phyloP scores from a whole-genome alignment of 1,284 basidiomycete species.

The Meripilus lineatus region DNA sequence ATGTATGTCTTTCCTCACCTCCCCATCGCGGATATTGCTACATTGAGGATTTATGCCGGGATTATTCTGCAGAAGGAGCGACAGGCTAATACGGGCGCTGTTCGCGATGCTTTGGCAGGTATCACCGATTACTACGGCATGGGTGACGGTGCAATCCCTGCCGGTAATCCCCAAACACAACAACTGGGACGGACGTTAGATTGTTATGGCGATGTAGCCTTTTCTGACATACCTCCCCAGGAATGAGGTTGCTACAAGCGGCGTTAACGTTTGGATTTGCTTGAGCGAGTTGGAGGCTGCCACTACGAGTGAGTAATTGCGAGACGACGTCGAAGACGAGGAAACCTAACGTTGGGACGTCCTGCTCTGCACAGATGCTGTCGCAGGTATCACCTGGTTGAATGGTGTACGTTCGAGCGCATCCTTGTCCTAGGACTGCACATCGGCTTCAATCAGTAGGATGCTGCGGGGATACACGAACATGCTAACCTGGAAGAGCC shows the following conservation, averaged over 20 bases:
- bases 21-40: conserved; percentile 53
- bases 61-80: conserved; percentile 42
- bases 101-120: conserved; percentile 10
- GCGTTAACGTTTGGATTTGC: conserved; percentile 49
- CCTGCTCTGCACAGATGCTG: conserved; percentile 54
- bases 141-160: conserved; percentile 19
- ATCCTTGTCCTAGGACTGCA: too few species aligned
- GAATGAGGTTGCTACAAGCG: conserved; percentile 48
- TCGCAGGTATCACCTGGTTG: conserved; percentile 59
- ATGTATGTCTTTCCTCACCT: too few species aligned
- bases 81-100: conserved; percentile 5
- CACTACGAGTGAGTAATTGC: conserved; percentile 3
- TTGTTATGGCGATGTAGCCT: too few species aligned
- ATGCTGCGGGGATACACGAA: too few species aligned
- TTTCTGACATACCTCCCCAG: conserved; percentile 26
- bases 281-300: conserved; percentile 61
- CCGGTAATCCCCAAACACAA: conserved; percentile 41
- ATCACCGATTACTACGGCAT: conserved; percentile 34
- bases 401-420: conserved; percentile 42
- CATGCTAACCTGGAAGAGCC: too few species aligned
- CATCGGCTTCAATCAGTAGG: too few species aligned
- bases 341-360: conserved; percentile 53
- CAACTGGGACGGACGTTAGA: too few species aligned
- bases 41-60: conserved; percentile 53
- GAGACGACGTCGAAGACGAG: conserved; percentile 6